phyloP scores from a whole-genome alignment of 371 early-diverging fungal genomes.

The Zychaea mexicana region DNA sequence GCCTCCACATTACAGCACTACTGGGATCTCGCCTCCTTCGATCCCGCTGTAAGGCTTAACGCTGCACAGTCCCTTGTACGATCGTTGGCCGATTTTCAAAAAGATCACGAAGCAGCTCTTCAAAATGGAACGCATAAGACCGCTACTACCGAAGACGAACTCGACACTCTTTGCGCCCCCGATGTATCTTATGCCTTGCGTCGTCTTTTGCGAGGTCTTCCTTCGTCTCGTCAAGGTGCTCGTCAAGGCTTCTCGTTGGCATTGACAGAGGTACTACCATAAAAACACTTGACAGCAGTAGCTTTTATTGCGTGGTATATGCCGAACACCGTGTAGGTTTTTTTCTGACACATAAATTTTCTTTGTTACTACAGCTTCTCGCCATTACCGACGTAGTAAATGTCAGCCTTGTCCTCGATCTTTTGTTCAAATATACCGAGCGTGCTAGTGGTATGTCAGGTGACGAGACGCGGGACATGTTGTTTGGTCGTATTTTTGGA shows the following conservation, averaged over 20 bases:
- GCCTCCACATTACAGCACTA: slow-evolving; percentile 61
- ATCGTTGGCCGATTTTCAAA: slow-evolving; percentile 52
- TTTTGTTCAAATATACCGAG: slow-evolving; percentile 69
- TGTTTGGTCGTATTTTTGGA: slow-evolving; percentile 91
- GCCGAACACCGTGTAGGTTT: too few species aligned
- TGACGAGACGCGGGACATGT: slow-evolving; percentile 87
- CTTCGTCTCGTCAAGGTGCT: slow-evolving; percentile 87
- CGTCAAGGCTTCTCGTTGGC: slow-evolving; percentile 94
- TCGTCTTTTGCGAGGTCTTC: slow-evolving; percentile 86
- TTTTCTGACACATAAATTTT: neutral
- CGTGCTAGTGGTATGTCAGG: slow-evolving; percentile 56
- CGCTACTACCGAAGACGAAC: slow-evolving; percentile 60
- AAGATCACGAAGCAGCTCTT: slow-evolving; percentile 36
- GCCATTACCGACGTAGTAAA: slow-evolving; percentile 47
- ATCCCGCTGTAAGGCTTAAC: slow-evolving; percentile 49
- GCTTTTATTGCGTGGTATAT: too few species aligned
- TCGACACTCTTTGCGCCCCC: slow-evolving; percentile 62
- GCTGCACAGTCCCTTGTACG: slow-evolving; percentile 57
- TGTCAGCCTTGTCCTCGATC: slow-evolving; percentile 61
- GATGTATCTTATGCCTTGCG: slow-evolving; percentile 90
- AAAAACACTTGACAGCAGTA: neutral
- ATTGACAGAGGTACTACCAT: slow-evolving; percentile 74
- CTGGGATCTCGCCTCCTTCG: slow-evolving; percentile 72
- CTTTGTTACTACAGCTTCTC: slow-evolving; percentile 28
- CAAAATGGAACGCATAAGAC: slow-evolving; percentile 24